Conservation (phyloP, 768 basidiomycete species). For the Auriscalpium orientale region DNA sequence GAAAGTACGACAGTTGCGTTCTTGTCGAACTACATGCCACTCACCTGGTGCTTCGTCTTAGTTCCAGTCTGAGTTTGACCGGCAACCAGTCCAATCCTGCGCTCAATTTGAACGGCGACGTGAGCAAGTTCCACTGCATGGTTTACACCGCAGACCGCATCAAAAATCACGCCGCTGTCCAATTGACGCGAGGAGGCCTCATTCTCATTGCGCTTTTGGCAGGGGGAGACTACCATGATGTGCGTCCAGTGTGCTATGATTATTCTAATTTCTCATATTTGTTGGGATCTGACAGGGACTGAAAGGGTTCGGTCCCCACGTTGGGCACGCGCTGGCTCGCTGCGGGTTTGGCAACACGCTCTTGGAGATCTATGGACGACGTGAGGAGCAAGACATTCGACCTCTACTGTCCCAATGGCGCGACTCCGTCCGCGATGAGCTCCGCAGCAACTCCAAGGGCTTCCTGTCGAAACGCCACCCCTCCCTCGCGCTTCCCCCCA, state of each 20-base stretch:
- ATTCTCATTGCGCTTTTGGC: conserved; percentile 75
- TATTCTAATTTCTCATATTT: neutral
- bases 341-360: conserved; percentile 76
- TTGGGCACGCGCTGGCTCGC: conserved; percentile 67
- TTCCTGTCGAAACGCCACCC: conserved; percentile 54
- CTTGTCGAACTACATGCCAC: neutral
- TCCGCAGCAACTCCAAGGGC: conserved; percentile 59
- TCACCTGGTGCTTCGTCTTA: conserved; percentile 18
- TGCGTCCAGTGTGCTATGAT: neutral
- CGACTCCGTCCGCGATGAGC: conserved; percentile 48
- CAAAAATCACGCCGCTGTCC: conserved; percentile 34
- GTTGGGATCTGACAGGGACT: conserved; percentile 40
- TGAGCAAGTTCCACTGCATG: conserved; percentile 59
- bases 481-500: conserved; percentile 55
- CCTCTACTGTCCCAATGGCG: conserved; percentile 58
- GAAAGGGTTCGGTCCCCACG: conserved; percentile 55
- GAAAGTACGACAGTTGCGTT: conserved; percentile 48
- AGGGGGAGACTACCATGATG: conserved; percentile 76
- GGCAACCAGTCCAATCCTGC: conserved; percentile 60
- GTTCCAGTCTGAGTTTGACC: conserved; percentile 60
- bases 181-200: conserved; percentile 56
- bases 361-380: conserved; percentile 43
- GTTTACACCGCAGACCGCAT: conserved; percentile 32
- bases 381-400: conserved; percentile 30
- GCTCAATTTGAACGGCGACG: conserved; percentile 52